Percentiles rank a stretch among this genome's conserved stretches.
phyloP scores from a whole-genome alignment of 495 filamentous ascomycete genomes.

The Neurospora sp. region DNA sequence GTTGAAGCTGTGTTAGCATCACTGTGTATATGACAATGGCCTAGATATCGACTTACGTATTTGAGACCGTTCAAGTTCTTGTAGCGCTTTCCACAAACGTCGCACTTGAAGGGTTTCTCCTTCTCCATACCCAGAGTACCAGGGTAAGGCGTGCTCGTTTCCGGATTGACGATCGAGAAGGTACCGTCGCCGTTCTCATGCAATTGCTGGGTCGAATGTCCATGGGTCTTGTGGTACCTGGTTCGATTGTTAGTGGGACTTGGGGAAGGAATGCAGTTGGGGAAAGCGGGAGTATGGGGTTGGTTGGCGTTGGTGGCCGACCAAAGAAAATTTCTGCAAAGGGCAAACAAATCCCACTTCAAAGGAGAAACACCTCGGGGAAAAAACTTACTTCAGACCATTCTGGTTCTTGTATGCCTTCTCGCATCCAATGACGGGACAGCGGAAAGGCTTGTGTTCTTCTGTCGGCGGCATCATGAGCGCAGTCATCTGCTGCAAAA shows the following conservation, averaged over 20 bases:
- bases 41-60: conserved; percentile 45
- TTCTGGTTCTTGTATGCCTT: conserved; percentile 99
- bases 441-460: conserved; percentile 93
- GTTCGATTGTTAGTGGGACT: conserved; percentile 25
- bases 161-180: conserved; percentile 95
- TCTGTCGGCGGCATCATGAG: conserved; percentile 46
- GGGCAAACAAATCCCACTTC: not conserved
- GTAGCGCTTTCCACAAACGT: conserved; percentile 94
- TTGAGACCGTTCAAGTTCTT: conserved; percentile 97
- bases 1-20: conserved; percentile 1
- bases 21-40: not conserved
- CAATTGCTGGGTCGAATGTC: conserved; percentile 90
- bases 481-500: conserved; percentile 63
- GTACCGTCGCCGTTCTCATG: conserved; percentile 94
- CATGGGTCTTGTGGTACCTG: conserved; percentile 72
- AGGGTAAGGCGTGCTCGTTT: conserved; percentile 86
- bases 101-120: conserved; percentile 96
- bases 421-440: conserved; percentile 95
- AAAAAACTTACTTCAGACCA: conserved; percentile 67
- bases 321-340: not conserved
- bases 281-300: conserved; percentile 6
- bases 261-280: not conserved
- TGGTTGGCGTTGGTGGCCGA: not conserved
- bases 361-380: not conserved
- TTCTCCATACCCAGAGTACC: conserved; percentile 99